Percentiles rank a stretch among this genome's conserved stretches.
phyloP scores from a whole-genome alignment of 2,329 filamentous ascomycete species.

The Neofusicoccum laricinum region DNA sequence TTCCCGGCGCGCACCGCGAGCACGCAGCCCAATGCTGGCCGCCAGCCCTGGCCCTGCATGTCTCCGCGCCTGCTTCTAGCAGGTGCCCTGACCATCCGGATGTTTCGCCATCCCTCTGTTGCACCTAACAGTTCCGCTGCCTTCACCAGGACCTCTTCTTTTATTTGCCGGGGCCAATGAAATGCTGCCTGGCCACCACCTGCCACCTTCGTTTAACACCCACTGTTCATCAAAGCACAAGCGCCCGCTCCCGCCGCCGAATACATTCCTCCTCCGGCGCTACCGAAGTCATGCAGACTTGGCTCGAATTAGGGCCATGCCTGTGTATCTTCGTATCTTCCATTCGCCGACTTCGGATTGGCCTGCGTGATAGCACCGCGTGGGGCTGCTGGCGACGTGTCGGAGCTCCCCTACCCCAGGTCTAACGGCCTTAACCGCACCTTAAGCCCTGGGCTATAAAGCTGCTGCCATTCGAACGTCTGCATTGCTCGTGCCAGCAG shows the following conservation, averaged over 20 bases:
- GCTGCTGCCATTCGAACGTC: not conserved
- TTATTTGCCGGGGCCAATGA: not conserved
- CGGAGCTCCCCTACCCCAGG: constrained; percentile 11
- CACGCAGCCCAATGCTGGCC: not conserved
- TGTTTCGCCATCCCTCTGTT: not conserved
- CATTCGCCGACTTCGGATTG: not conserved
- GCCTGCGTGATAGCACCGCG: not conserved
- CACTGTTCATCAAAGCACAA: not conserved
- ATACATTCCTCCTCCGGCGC: constrained; percentile 3
- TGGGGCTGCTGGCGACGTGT: not conserved
- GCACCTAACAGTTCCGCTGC: not conserved
- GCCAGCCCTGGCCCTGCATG: not conserved
- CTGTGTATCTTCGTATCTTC: constrained; percentile 7
- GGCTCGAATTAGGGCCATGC: not conserved
- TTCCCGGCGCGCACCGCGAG: not conserved
- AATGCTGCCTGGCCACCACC: not conserved
- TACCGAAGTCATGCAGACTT: constrained; percentile 14
- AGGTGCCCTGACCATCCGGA: constrained; percentile 3
- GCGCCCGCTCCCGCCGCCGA: not conserved
- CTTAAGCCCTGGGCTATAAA: not conserved
- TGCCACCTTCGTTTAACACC: not conserved
- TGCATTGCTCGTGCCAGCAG: not conserved
- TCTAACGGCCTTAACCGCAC: not conserved
- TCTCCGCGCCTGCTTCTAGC: not conserved
- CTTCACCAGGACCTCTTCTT: not conserved